A percentile compares a stretch with the other conserved stretches of the same genome.
Conservation (phyloP, 2,329 filamentous ascomycete genomes). For the Talaromyces albobiverticillius region DNA sequence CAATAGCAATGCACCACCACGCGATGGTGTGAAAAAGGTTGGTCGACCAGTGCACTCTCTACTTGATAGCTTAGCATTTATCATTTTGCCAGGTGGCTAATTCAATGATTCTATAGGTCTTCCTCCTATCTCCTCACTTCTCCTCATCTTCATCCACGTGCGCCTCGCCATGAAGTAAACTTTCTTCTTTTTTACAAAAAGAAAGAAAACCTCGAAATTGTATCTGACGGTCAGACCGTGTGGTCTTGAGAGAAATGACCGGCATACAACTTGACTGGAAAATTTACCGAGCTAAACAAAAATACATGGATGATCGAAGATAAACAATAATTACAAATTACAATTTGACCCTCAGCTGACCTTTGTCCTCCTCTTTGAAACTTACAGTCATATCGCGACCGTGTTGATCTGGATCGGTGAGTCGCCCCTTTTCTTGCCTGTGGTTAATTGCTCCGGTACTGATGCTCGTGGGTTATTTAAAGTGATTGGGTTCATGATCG, state of each 20-base stretch:
- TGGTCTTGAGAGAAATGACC: conserved; percentile 6
- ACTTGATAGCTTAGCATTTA: background rate
- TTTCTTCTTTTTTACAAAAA: background rate
- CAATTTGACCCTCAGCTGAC: conserved; percentile 40
- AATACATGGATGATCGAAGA: background rate
- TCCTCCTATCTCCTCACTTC: conserved; percentile 39
- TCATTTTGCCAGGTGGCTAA: background rate
- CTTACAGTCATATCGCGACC: conserved; percentile 45
- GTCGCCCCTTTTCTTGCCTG: conserved; percentile 15
- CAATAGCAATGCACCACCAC: conserved; percentile 56
- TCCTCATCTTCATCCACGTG: conserved; percentile 19
- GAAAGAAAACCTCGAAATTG: background rate
- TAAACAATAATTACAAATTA: background rate
- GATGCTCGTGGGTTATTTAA: conserved; percentile 18
- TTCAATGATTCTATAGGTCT: conserved; percentile 32
- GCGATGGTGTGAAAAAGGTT: conserved; percentile 91
- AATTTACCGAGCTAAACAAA: conserved; percentile 1
- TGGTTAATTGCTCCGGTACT: conserved; percentile 3
- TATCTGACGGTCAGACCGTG: background rate
- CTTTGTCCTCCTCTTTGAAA: conserved; percentile 32
- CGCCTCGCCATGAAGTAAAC: conserved; percentile 3
- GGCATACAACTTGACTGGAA: conserved; percentile 3
- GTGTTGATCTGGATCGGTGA: conserved; percentile 47
- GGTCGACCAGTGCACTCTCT: conserved; percentile 10
- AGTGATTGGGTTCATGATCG: conserved; percentile 95